Conservation (phyloP, 129 eudicot genomes). For the Lactuca saligna region DNA sequence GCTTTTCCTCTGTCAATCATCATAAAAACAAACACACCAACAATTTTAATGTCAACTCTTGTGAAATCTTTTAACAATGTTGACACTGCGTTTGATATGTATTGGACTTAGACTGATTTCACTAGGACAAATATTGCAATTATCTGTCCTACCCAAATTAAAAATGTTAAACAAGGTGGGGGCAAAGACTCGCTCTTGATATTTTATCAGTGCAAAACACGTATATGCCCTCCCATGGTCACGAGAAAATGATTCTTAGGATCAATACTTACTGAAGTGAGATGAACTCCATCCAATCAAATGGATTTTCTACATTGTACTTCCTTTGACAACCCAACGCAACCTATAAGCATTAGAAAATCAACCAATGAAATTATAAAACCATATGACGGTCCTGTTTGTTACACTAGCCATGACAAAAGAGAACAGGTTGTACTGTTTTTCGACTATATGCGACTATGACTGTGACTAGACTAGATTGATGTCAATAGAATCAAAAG, state of each 20-base stretch:
- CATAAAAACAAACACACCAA: conserved; percentile 4
- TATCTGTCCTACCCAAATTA: too few species aligned
- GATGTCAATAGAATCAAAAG: too few species aligned
- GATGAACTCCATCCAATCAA: conserved; percentile 94
- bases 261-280: conserved; percentile 65
- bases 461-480: too few species aligned
- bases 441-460: too few species aligned
- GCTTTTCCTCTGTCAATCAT: conserved; percentile 62
- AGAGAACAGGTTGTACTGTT: too few species aligned
- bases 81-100: background rate
- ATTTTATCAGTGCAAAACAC: background rate
- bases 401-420: background rate
- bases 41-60: background rate
- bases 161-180: too few species aligned
- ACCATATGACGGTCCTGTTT: background rate
- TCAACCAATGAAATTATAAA: background rate
- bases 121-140: too few species aligned
- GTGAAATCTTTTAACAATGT: background rate
- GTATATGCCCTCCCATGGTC: background rate
- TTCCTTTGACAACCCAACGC: conserved; percentile 59
- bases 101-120: background rate
- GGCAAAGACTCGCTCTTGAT: background rate
- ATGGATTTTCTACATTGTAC: conserved; percentile 74
- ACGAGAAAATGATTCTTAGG: conserved; percentile 3
- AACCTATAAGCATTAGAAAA: conserved; percentile 40